Conservation (phyloP, 2,329 filamentous ascomycete species). For the Aureobasidium sp. region DNA sequence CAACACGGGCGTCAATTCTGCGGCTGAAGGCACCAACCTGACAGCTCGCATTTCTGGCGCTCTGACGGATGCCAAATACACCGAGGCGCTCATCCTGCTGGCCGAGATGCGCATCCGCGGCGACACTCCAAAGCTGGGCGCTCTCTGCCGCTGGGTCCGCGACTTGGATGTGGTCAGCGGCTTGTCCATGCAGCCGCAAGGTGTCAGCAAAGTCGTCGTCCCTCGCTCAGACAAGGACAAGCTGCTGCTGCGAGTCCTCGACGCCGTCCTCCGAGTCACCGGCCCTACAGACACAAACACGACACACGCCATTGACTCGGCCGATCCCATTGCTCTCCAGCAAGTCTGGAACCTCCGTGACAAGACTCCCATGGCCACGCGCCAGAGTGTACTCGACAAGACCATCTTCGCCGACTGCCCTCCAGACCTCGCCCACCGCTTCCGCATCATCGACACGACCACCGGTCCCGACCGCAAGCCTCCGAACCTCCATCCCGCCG, state of each 20-base stretch:
- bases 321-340: conserved; percentile 64
- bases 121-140: conserved; percentile 72
- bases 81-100: conserved; percentile 70
- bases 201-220: conserved; percentile 38
- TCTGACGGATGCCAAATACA: conserved; percentile 70
- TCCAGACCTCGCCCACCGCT: conserved; percentile 41
- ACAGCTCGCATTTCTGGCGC: conserved; percentile 73
- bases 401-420: conserved; percentile 55
- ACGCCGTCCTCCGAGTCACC: conserved; percentile 69
- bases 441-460: conserved; percentile 69
- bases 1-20: conserved; percentile 66
- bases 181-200: conserved; percentile 61
- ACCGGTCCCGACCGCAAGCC: conserved; percentile 69
- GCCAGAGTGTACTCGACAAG: conserved; percentile 65
- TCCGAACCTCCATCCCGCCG: conserved; percentile 71
- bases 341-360: conserved; percentile 66
- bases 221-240: conserved; percentile 53
- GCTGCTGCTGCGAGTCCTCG: conserved; percentile 67
- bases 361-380: conserved; percentile 49
- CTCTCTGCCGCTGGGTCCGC: conserved; percentile 76
- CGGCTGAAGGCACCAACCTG: conserved; percentile 63
- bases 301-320: conserved; percentile 31
- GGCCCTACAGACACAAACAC: conserved; percentile 64
- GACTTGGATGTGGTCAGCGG: conserved; percentile 76
- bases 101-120: conserved; percentile 75